Base-by-base conservation (phyloP, 148 eudicot genomes). In the Persicaria maculosa region DNA sequence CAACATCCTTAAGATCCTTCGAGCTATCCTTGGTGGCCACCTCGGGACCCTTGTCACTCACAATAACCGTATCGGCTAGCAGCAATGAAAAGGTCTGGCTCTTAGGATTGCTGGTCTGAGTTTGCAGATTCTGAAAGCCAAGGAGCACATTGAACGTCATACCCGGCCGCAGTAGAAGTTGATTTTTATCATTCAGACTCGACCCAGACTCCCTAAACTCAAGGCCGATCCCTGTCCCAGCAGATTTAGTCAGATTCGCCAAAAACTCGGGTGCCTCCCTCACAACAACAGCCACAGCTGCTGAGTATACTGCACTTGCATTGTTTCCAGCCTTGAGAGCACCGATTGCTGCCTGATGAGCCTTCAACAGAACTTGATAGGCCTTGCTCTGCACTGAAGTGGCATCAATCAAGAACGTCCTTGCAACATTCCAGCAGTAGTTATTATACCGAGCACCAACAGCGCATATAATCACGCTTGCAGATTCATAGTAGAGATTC, bases 221-320 rank as follows among this genome's bases (percentile, higher is more conserved):
- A 47, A 95, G 81, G 76, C 97, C 98, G 4, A 92, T 90, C 9
- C 98, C 97, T 9, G 97, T 95, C 19, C 98, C 98, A 10, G 91
- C 98, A 50, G 96, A 81, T 80, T 88, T 92, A 47, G 98, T 92
- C 84, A 95, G 68, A 72, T 88, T 83, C n/a, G 77, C 77, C 9
- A 87, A 81, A 68, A 92, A 84, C 22, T 90, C 92, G 14, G 98
- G 97, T 44, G 93, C 92, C 10, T 90, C 97, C 79, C 71, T 87
- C 83, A 88, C 86, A 16, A 95, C 92, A 73, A 90, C 88, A 3
- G 86, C 74, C 15, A 87, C 68, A 7, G 96, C 98, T 2, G 98
- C 97, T 74, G 79, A 72, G 58, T 88, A 92, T 2, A 82, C 96
- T 40, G 77, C 77, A 76, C 82, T 85, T 10, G 76, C 86, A 50